Conservation (phyloP, 148 eudicot genomes). For the Cornus kousa region DNA sequence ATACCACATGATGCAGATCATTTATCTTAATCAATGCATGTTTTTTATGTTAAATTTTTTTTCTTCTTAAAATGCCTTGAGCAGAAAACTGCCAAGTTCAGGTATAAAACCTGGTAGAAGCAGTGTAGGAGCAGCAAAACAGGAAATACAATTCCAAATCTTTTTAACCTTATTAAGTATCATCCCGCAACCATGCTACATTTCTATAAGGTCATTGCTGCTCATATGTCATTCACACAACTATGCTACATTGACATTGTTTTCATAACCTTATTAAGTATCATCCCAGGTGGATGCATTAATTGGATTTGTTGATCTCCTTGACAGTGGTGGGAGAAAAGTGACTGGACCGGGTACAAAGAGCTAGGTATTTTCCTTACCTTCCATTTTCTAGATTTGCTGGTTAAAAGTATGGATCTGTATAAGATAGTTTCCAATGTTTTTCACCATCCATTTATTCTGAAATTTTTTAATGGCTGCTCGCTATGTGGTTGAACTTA, state of each 20-base stretch:
- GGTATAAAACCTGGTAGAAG: not conserved
- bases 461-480: not conserved
- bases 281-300: slow-evolving; percentile 67
- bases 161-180: no score
- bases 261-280: slow-evolving; percentile 50
- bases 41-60: not conserved
- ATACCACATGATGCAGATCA: not conserved
- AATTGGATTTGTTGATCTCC: slow-evolving; percentile 78
- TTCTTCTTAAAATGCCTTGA: not conserved
- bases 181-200: no score
- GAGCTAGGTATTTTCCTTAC: slow-evolving; percentile 68
- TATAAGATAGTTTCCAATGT: not conserved
- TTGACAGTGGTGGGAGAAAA: slow-evolving; percentile 99
- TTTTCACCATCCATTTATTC: not conserved
- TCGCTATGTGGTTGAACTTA: not conserved
- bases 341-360: slow-evolving; percentile 99
- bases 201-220: not conserved
- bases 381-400: not conserved
- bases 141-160: not conserved
- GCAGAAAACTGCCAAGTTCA: not conserved
- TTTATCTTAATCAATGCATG: not conserved
- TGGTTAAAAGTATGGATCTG: not conserved
- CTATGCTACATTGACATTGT: slow-evolving; percentile 23
- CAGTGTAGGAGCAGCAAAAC: not conserved
- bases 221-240: not conserved